Evolutionary conservation across 345 rosid species (phyloP).

Genomic region (Brassica juncea): DNA sequence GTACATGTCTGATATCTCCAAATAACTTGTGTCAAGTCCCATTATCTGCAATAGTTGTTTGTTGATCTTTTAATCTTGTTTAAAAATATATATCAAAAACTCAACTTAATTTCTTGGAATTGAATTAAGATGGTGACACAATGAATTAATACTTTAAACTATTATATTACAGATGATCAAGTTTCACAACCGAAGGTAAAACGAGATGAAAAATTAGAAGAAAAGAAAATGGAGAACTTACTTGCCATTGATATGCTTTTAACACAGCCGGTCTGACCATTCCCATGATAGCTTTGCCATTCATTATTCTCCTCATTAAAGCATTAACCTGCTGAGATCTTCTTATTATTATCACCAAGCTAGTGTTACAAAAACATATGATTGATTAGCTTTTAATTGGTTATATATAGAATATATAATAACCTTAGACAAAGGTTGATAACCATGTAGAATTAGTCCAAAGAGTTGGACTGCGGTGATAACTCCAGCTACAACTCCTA

Average conservation of each 20-base stretch:
- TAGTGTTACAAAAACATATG: neutral
- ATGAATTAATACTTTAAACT: too few species aligned
- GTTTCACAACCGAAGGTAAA: neutral
- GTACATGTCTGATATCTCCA: constrained; percentile 62
- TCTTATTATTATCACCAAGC: constrained; percentile 5
- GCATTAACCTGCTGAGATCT: constrained; percentile 49
- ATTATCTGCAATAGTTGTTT: constrained; percentile 45
- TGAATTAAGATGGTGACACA: neutral
- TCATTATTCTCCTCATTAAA: constrained; percentile 58
- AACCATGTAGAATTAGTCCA: constrained; percentile 47
- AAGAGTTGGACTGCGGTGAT: constrained; percentile 66
- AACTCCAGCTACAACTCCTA: constrained; percentile 74
- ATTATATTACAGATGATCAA: neutral
- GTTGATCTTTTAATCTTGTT: neutral
- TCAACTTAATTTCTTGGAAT: neutral
- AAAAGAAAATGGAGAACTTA: constrained; percentile 41
- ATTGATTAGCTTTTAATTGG: neutral
- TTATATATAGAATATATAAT: neutral
- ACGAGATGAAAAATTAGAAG: neutral
- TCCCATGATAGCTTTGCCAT: constrained; percentile 74
- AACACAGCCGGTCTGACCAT: constrained; percentile 76
- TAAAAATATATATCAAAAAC: neutral
- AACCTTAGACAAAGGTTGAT: constrained; percentile 76
- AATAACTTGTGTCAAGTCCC: constrained; percentile 49
- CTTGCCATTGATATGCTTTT: constrained; percentile 94